Base-by-base conservation (phyloP, 2,329 filamentous ascomycete genomes). In the Microdochium paspali region DNA sequence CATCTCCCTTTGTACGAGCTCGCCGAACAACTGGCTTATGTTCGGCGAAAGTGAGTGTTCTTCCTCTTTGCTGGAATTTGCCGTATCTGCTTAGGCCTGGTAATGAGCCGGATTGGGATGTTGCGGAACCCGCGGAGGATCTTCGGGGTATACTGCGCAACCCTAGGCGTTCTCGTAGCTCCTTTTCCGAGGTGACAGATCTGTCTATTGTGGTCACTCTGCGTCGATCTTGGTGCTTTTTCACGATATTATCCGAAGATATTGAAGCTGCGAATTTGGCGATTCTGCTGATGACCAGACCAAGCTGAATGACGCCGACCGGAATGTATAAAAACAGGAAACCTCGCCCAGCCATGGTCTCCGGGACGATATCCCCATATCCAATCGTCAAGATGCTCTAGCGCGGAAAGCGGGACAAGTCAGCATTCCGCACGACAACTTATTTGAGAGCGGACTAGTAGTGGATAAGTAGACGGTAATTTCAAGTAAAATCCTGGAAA, bases 291-390 rank as follows among this genome's bases (percentile, higher is more conserved):
- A 87, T 78, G 55, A 86, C 77, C 25, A 87, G 67, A 70, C 80
- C 83, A 1, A 87, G 70, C 54, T 83, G 85, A 28, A 87, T 78
- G 51, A 83, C 84, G 6, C 84, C 84, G 21, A 80, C 73, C 0
- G 86, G 77, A 1, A 82, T 76, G 57, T 82, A 87, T 0, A 83
- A 82, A 49, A 86, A 80, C 10, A 85, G 65, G 9, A 87, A 64
- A 2, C 80, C 82, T 40, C 79, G 69, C 1, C 71, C 73, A 3
- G 75, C 57, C 48, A 77, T 58, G 6, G 71, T 77, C 0, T 64
- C 65, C 0, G 79, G 67, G n/a, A 71, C 69, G n/a, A 83, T 67
- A 56, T 86, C 82, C 21, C 79, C 79, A 54, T 80, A 82, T 0
- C 79, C 79, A 23, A 83, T 65, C 0, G 79, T 82, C 6, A 82